These are phyloP conservation scores for Endoconidiophora polonica DNA, from an alignment of 2,329 filamentous ascomycete species.

Conservation along the genomic window DNA sequence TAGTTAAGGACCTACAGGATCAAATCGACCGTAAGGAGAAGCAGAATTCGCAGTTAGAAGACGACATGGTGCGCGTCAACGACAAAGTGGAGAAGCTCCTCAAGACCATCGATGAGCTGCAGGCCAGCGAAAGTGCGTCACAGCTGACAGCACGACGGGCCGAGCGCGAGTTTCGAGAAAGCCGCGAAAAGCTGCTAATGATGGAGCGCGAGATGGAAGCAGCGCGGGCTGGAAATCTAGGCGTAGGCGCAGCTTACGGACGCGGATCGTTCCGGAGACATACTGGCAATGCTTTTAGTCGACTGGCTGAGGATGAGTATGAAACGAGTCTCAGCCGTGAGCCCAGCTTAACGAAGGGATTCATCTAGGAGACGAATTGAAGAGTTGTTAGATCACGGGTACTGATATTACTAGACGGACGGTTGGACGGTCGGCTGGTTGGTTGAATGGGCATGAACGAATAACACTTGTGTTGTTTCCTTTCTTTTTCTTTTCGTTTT, in stretches of 20 bases:
- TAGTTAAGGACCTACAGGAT: slow-evolving; percentile 78
- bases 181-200: slow-evolving; percentile 61
- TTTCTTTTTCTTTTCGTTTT: neutral
- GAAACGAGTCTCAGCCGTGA: slow-evolving; percentile 43
- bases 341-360: slow-evolving; percentile 63
- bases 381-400: neutral
- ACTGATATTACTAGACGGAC: neutral
- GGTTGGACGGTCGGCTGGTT: neutral
- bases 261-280: slow-evolving; percentile 31
- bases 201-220: slow-evolving; percentile 81
- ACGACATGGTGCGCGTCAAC: slow-evolving; percentile 70
- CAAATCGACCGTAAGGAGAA: slow-evolving; percentile 92
- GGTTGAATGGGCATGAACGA: neutral
- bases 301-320: slow-evolving; percentile 24
- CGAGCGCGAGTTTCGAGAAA: slow-evolving; percentile 78
- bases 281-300: slow-evolving; percentile 22
- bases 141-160: slow-evolving; percentile 71
- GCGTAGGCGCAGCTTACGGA: slow-evolving; percentile 18
- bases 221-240: slow-evolving; percentile 31
- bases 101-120: slow-evolving; percentile 81
- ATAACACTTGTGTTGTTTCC: neutral
- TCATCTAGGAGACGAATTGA: slow-evolving; percentile 33
- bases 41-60: slow-evolving; percentile 59
- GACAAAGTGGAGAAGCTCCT: slow-evolving; percentile 86
- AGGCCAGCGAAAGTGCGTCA: slow-evolving; percentile 65